A percentile compares a stretch with the other conserved stretches of the same genome.
These are phyloP conservation scores for Aspergillus neotritici DNA, from an alignment of 2,329 filamentous ascomycete species.

Conservation along the genomic window DNA sequence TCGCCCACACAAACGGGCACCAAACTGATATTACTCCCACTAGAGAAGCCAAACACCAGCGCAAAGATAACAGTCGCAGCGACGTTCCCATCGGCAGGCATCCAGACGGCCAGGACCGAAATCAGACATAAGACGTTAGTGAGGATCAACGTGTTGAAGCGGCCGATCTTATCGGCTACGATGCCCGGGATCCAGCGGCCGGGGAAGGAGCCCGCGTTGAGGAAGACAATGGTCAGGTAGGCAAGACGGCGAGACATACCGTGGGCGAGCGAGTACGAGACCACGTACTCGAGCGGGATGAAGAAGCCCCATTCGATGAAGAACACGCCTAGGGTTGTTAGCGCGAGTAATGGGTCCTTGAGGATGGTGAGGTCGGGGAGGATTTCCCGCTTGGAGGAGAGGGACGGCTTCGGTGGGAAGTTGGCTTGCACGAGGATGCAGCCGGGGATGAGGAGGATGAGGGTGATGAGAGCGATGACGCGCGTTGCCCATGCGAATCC, in stretches of 20 bases:
- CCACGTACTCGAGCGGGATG: slow-evolving; percentile 20
- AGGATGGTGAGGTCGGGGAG: slow-evolving; percentile 18
- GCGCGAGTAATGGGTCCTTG: slow-evolving; percentile 10
- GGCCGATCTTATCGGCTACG: slow-evolving; percentile 21
- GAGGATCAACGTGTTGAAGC: slow-evolving; percentile 25
- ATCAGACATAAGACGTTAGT: slow-evolving; percentile 23
- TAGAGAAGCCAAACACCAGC: slow-evolving; percentile 32
- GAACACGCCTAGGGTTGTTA: slow-evolving; percentile 17
- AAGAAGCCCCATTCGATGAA: slow-evolving; percentile 22
- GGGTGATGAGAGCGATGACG: slow-evolving; percentile 32
- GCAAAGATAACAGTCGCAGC: slow-evolving; percentile 18
- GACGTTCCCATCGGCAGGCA: slow-evolving; percentile 17
- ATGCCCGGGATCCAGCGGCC: slow-evolving; percentile 20
- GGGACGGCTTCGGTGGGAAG: slow-evolving; percentile 6
- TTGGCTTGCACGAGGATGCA: slow-evolving; percentile 11
- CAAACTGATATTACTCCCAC: slow-evolving; percentile 35
- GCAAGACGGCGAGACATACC: slow-evolving; percentile 13
- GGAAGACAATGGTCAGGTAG: slow-evolving; percentile 20
- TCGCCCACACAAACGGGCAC: slow-evolving; percentile 44
- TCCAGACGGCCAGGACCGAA: slow-evolving; percentile 24
- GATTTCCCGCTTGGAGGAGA: slow-evolving; percentile 8
- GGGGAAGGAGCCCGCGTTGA: slow-evolving; percentile 19
- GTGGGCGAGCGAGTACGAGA: slow-evolving; percentile 16
- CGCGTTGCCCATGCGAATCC: slow-evolving; percentile 34
- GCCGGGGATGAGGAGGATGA: slow-evolving; percentile 26